These are phyloP conservation scores for Mycena chlorophos DNA, from an alignment of 768 basidiomycete genomes.

Conservation along the genomic window DNA sequence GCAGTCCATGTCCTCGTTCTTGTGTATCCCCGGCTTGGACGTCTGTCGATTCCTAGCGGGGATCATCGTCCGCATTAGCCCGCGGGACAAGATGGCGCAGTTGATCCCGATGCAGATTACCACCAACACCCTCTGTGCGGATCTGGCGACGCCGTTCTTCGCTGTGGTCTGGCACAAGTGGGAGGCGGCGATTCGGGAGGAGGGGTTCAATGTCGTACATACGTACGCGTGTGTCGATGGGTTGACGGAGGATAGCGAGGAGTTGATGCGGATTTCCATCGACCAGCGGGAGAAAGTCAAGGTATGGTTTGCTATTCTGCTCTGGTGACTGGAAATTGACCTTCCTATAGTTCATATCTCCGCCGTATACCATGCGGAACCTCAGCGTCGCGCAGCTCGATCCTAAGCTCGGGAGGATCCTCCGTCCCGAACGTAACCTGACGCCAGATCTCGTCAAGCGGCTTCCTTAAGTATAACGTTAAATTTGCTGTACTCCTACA, in stretches of 20 bases:
- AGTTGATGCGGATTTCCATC: background rate
- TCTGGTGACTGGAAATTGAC: background rate
- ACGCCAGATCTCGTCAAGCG: background rate
- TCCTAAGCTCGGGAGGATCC: slow-evolving; percentile 19
- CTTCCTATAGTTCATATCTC: slow-evolving; percentile 13
- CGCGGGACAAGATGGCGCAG: slow-evolving; percentile 15
- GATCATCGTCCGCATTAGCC: slow-evolving; percentile 18
- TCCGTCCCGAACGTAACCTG: slow-evolving; percentile 6
- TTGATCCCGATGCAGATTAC: slow-evolving; percentile 19
- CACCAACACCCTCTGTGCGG: slow-evolving; percentile 3
- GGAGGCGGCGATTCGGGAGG: slow-evolving; percentile 13
- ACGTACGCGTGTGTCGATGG: slow-evolving; percentile 16
- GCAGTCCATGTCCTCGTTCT: slow-evolving; percentile 10
- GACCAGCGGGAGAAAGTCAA: slow-evolving; percentile 11
- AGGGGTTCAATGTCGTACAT: slow-evolving; percentile 20
- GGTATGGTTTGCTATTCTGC: background rate
- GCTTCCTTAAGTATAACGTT: background rate
- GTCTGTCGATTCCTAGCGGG: slow-evolving; percentile 11
- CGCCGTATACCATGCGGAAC: slow-evolving; percentile 13
- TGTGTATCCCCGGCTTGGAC: slow-evolving; percentile 15
- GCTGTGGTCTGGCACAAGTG: slow-evolving; percentile 18
- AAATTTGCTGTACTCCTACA: background rate
- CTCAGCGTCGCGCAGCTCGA: slow-evolving; percentile 13
- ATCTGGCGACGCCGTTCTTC: slow-evolving; percentile 11
- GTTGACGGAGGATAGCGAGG: slow-evolving; percentile 11